Percentiles rank a stretch among this genome's conserved stretches.
Conservation (phyloP, 2,329 filamentous ascomycete species). For the Teratosphaeria gauchensis region DNA sequence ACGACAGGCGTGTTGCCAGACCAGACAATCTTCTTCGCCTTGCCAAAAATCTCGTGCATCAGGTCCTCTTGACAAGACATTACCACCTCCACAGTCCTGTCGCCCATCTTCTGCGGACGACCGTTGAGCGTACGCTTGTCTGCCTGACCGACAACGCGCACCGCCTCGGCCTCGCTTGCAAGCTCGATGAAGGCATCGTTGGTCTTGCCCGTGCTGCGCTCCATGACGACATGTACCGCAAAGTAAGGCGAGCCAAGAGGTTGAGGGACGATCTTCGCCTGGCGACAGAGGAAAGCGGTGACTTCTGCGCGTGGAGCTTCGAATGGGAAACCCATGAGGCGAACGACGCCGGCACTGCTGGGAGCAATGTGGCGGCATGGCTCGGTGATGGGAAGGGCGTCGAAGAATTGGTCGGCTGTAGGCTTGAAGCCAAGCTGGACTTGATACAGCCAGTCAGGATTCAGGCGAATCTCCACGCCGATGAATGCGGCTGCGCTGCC, state of each 20-base stretch:
- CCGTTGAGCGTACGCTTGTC: constrained; percentile 27
- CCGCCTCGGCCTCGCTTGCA: constrained; percentile 28
- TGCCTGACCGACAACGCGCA: constrained; percentile 28
- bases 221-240: constrained; percentile 49
- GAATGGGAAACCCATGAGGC: constrained; percentile 39
- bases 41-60: constrained; percentile 43
- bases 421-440: constrained; percentile 9
- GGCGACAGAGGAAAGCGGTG: constrained; percentile 36
- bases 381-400: constrained; percentile 22
- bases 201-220: constrained; percentile 47
- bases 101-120: constrained; percentile 37
- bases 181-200: constrained; percentile 46
- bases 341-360: constrained; percentile 18
- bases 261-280: constrained; percentile 29
- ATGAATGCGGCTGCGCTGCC: constrained; percentile 7
- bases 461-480: background rate
- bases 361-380: constrained; percentile 26
- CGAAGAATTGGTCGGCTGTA: constrained; percentile 16
- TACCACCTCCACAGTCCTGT: constrained; percentile 37
- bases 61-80: constrained; percentile 40
- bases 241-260: constrained; percentile 28
- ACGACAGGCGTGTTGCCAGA: constrained; percentile 25
- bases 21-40: constrained; percentile 42
- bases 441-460: constrained; percentile 2
- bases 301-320: constrained; percentile 41